Evolutionary conservation across 2,329 filamentous ascomycete genomes (phyloP), one percentile per base, ranked within the genome.

Genomic region (Aspergillus neoniger): DNA sequence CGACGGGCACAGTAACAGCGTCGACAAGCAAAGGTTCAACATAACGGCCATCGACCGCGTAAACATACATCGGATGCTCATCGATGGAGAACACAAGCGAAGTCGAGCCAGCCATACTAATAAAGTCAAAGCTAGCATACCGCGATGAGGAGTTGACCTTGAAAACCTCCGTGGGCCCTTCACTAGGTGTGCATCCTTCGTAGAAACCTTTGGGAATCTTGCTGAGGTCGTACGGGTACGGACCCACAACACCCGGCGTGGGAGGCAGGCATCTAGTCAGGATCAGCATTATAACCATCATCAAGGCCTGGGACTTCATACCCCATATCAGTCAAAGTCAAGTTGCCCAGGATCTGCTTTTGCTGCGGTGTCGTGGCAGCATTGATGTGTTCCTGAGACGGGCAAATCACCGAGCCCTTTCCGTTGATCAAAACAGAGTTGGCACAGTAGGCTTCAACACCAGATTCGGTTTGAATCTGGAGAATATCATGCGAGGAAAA

Each of bases 381-480:
- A 30, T 77, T 72, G 36, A 72, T 66, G 21, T 64, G 57, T 5
- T 63, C 63, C 14, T 62, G 66, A 4, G 67, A 53, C 1, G 70
- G 60, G 32, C 71, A 73, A 14, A 63, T 65, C 8, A 71, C 59
- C 3, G 72, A 72, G 1, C 73, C 73, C 54, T 86, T 85, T 23
- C 87, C 87, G 60, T 89, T 88, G 54, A 89, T 78, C 10, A 89
- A 72, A 14, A 89, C 75, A 0, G 85, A 82, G 67, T 88, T 86
- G 63, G 85, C 84, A 74, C 87, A 89, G 0, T 80, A 77, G 21
- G 83, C 76, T 4, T 82, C 75, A 23, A 75, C 61, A 0, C 72
- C 74, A 12, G 72, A 68, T 5, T 68, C 65, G 30, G 72, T 62
- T 54, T 73, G 63, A 7, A 70, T 70, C 17, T 61, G 63, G 63